phyloP scores from a whole-genome alignment of 2,329 filamentous ascomycete species.

The Colletotrichum cereale region DNA sequence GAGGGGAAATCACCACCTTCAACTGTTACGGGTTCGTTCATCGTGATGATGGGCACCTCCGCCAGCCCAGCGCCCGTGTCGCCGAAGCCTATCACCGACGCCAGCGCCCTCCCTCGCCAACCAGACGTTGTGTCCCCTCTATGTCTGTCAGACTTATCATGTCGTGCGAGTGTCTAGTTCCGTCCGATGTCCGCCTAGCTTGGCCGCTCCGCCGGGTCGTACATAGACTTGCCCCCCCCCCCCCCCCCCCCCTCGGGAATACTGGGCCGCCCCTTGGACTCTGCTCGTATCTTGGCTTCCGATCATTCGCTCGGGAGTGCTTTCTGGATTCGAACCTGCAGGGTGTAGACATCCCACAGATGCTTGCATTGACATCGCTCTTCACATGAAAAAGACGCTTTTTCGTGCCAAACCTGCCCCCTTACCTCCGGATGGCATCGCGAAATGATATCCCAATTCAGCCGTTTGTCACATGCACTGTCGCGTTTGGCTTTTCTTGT shows the following conservation, averaged over 20 bases:
- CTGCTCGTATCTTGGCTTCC: not conserved
- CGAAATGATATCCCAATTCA: not conserved
- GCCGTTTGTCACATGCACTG: not conserved
- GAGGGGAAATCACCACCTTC: not conserved
- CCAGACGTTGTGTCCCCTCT: too few species aligned
- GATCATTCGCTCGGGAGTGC: not conserved
- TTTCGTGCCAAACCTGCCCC: not conserved
- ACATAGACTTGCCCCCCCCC: not conserved
- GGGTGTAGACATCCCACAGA: not conserved
- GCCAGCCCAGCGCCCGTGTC: not conserved
- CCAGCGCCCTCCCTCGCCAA: not conserved
- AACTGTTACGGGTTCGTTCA: not conserved
- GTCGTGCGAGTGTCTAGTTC: not conserved
- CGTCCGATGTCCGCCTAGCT: not conserved
- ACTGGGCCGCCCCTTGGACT: not conserved
- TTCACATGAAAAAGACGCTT: not conserved
- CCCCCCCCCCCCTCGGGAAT: not conserved
- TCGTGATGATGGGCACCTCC: not conserved
- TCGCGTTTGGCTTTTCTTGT: not conserved
- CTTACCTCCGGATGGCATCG: not conserved
- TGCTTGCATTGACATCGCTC: not conserved
- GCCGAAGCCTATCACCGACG: not conserved
- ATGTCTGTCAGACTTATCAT: not conserved
- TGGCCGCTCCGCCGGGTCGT: not conserved
- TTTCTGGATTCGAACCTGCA: slow-evolving; percentile 5